Percentiles rank a stretch among this genome's conserved stretches.
Evolutionary conservation across 2,329 filamentous ascomycete species (phyloP).

Genomic region (Rutstroemia sp.): DNA sequence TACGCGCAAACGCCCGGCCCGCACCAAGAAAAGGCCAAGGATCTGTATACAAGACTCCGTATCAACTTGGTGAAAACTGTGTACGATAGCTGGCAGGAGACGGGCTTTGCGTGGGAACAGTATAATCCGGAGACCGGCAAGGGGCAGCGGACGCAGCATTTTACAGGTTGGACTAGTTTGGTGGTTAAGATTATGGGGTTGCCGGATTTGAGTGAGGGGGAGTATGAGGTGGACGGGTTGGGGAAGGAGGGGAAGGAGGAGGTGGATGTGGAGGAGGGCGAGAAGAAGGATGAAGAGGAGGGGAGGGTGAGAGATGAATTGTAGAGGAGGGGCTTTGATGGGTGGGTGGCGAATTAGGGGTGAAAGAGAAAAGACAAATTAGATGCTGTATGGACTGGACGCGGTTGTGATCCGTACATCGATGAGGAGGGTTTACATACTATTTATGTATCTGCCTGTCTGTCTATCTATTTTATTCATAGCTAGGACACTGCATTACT

Average conservation of each 20-base stretch:
- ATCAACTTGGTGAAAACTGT: slow-evolving; percentile 85
- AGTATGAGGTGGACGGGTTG: slow-evolving; percentile 11
- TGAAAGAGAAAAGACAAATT: no score
- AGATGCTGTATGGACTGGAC: no score
- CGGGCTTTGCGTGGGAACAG: slow-evolving; percentile 97
- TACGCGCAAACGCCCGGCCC: slow-evolving; percentile 52
- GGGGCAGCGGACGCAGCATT: slow-evolving; percentile 95
- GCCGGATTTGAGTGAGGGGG: slow-evolving; percentile 49
- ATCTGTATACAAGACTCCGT: slow-evolving; percentile 69
- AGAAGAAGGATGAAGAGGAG: neutral
- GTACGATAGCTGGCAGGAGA: slow-evolving; percentile 79
- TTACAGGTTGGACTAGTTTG: slow-evolving; percentile 97
- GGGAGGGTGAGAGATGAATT: neutral
- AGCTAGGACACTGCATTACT: no score
- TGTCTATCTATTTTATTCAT: no score
- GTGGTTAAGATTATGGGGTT: slow-evolving; percentile 97
- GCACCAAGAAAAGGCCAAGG: slow-evolving; percentile 58
- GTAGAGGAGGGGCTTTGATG: neutral
- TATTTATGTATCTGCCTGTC: no score
- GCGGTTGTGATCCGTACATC: no score
- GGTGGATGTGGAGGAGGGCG: neutral
- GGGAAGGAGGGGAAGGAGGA: neutral
- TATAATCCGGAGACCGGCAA: slow-evolving; percentile 89
- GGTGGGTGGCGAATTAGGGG: no score
- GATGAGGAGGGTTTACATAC: no score